phyloP scores from a whole-genome alignment of 768 basidiomycete genomes.

The Hygrocybe coccinea region DNA sequence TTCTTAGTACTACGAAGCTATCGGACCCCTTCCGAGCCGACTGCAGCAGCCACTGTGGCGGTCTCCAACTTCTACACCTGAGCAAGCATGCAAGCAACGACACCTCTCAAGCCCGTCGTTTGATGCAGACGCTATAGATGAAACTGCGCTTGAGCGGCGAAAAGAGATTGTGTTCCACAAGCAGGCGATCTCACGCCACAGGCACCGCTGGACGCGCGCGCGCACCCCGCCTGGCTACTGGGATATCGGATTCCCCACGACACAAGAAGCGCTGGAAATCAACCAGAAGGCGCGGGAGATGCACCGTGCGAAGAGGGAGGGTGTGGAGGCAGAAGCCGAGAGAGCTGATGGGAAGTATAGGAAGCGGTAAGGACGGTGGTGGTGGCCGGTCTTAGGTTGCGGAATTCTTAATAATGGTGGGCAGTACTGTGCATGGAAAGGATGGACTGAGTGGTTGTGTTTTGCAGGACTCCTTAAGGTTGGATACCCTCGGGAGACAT shows the following conservation, averaged over 20 bases:
- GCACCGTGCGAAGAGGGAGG: constrained; percentile 57
- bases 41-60: constrained; percentile 72
- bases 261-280: constrained; percentile 74
- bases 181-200: constrained; percentile 66
- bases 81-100: constrained; percentile 28
- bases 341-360: constrained; percentile 40
- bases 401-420: no score
- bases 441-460: no score
- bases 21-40: constrained; percentile 65
- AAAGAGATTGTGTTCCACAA: constrained; percentile 49
- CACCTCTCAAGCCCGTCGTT: background rate
- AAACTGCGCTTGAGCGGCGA: constrained; percentile 12
- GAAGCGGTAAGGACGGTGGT: background rate
- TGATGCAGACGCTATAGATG: background rate
- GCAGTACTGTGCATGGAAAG: no score
- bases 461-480: no score
- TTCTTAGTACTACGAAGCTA: constrained; percentile 71
- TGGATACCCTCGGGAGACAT: no score
- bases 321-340: constrained; percentile 57
- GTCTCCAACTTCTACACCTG: constrained; percentile 44
- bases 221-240: constrained; percentile 85
- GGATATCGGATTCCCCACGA: constrained; percentile 85
- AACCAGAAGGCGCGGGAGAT: constrained; percentile 71
- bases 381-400: no score
- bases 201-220: constrained; percentile 63